phyloP scores from a whole-genome alignment of 2,329 filamentous ascomycete genomes.

The Cercospora sp. region DNA sequence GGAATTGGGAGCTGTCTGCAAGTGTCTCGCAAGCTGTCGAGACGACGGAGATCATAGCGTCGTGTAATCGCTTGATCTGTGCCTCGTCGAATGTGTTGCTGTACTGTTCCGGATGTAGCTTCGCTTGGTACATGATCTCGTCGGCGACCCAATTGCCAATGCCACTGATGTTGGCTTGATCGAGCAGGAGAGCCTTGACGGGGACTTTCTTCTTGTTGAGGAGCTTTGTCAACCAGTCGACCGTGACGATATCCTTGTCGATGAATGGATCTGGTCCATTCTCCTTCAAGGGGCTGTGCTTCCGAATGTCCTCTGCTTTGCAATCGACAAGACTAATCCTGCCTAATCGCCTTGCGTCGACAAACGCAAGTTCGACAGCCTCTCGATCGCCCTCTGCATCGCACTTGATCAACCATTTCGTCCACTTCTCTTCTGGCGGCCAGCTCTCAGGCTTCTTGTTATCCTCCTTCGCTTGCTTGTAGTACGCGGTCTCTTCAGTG shows the following conservation, averaged over 20 bases:
- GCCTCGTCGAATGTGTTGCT: constrained; percentile 74
- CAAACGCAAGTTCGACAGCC: constrained; percentile 72
- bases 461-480: constrained; percentile 59
- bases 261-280: constrained; percentile 92
- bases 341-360: constrained; percentile 76
- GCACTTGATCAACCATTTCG: constrained; percentile 78
- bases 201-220: constrained; percentile 77
- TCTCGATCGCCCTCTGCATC: constrained; percentile 35
- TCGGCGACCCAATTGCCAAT: constrained; percentile 98
- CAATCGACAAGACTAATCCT: constrained; percentile 82
- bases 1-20: constrained; percentile 81
- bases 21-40: constrained; percentile 74
- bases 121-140: constrained; percentile 86
- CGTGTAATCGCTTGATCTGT: constrained; percentile 71
- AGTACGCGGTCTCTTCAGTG: constrained; percentile 75
- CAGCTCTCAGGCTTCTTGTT: constrained; percentile 60
- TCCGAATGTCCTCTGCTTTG: constrained; percentile 71
- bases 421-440: constrained; percentile 85
- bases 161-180: constrained; percentile 85
- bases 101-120: constrained; percentile 89
- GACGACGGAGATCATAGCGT: constrained; percentile 75
- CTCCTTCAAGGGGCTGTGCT: constrained; percentile 75
- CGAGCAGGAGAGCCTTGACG: constrained; percentile 82
- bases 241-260: constrained; percentile 74
- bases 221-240: constrained; percentile 70